These are phyloP conservation scores for Flaveria floridana DNA, from an alignment of 140 eudicot genomes.

Conservation along the genomic window DNA sequence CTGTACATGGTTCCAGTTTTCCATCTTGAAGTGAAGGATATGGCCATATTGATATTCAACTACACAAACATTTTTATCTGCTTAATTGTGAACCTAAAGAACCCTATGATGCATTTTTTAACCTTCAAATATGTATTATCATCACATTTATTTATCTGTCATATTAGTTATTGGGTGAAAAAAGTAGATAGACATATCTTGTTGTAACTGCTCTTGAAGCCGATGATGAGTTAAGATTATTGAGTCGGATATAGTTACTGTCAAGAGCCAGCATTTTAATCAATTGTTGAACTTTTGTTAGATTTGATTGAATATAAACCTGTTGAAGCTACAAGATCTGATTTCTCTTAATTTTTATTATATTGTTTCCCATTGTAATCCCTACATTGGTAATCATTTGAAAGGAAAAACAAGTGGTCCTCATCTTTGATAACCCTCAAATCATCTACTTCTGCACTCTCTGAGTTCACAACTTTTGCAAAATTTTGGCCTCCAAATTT, in stretches of 20 bases:
- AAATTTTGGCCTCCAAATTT: conserved; percentile 59
- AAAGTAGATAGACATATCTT: conserved; percentile 30
- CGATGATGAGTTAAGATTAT: conserved; percentile 35
- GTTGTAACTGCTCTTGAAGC: conserved; percentile 30
- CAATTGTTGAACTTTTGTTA: conserved; percentile 29
- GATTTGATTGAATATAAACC: conserved; percentile 36
- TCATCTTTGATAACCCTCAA: conserved; percentile 74
- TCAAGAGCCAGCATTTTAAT: conserved; percentile 26
- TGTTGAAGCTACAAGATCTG: conserved; percentile 33
- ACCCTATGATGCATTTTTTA: conserved; percentile 20
- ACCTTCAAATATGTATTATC: conserved; percentile 19
- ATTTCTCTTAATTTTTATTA: conserved; percentile 23
- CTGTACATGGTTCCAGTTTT: conserved; percentile 27
- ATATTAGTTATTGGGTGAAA: conserved; percentile 15
- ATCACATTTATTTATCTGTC: conserved; percentile 14
- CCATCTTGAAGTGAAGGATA: conserved; percentile 31
- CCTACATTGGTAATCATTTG: conserved; percentile 39
- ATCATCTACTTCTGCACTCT: conserved; percentile 85
- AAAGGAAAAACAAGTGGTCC: conserved; percentile 71
- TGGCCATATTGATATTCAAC: conserved; percentile 30
- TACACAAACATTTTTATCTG: conserved; percentile 30
- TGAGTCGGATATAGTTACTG: conserved; percentile 17
- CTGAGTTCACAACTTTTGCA: conserved; percentile 57
- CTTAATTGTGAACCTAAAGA: conserved; percentile 21
- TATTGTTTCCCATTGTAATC: conserved; percentile 33